These are phyloP conservation scores for Dovyalis caffra DNA, from an alignment of 345 rosid species.

Conservation along the genomic window DNA sequence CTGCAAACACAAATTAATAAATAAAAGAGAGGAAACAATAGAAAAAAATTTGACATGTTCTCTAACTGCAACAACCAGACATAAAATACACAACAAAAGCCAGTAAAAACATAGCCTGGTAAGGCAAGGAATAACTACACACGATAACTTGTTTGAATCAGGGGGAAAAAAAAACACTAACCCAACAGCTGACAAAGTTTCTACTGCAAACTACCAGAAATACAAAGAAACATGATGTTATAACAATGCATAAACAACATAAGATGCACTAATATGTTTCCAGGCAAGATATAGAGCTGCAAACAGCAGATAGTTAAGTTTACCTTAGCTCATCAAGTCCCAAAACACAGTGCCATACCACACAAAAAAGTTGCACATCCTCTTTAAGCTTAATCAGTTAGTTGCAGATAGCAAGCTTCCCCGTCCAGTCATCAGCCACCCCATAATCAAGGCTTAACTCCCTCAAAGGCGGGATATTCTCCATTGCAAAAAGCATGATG, in stretches of 20 bases:
- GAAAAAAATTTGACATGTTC: neutral
- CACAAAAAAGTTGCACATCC: conserved; percentile 15
- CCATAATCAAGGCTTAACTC: conserved; percentile 97
- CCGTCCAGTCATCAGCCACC: conserved; percentile 69
- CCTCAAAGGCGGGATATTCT: conserved; percentile 84
- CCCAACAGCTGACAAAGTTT: neutral
- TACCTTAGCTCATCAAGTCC: conserved; percentile 40
- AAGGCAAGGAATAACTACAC: neutral
- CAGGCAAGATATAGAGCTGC: neutral
- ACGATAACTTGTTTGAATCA: neutral
- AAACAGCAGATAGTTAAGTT: neutral
- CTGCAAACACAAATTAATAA: neutral
- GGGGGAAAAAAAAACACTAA: no score
- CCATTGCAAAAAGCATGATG: conserved; percentile 85
- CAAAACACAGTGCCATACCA: conserved; percentile 20
- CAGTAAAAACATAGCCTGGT: neutral
- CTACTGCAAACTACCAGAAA: neutral
- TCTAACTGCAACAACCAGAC: neutral
- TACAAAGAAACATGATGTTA: neutral
- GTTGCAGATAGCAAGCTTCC: conserved; percentile 79
- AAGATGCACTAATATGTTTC: neutral
- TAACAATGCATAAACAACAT: neutral
- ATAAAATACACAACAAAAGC: neutral
- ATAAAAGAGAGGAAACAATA: neutral
- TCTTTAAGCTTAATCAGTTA: conserved; percentile 40